These are phyloP conservation scores for Cyclotella kingstonii DNA, from an alignment of 108 stramenopile species.

Conservation along the genomic window DNA sequence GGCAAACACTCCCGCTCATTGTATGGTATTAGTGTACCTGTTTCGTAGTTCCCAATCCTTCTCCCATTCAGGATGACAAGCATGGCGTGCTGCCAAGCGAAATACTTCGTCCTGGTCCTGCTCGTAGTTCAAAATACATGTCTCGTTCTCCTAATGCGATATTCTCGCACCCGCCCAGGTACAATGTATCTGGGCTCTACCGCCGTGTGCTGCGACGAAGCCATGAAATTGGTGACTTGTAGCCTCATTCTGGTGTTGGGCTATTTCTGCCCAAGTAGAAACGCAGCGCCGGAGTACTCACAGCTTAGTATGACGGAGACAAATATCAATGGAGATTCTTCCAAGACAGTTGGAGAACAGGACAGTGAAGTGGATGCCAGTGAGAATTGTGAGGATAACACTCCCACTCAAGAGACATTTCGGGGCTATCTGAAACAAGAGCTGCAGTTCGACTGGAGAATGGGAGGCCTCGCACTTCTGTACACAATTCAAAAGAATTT, in stretches of 20 bases:
- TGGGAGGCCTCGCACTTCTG: constrained; percentile 79
- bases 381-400: neutral
- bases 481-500: constrained; percentile 98
- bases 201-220: constrained; percentile 82
- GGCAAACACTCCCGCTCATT: too few species aligned
- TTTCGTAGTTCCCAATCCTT: too few species aligned
- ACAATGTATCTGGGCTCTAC: constrained; percentile 81
- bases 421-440: constrained; percentile 20
- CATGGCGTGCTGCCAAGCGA: constrained; percentile 25
- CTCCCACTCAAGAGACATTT: constrained; percentile 7
- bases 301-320: constrained; percentile 9
- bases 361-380: constrained; percentile 1
- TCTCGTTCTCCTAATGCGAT: constrained; percentile 72
- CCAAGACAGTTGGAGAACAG: neutral
- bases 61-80: too few species aligned
- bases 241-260: constrained; percentile 21
- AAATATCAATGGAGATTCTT: neutral
- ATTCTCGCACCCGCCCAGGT: constrained; percentile 62
- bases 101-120: constrained; percentile 39
- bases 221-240: constrained; percentile 80
- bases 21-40: too few species aligned
- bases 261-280: constrained; percentile 13
- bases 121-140: constrained; percentile 31
- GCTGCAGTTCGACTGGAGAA: constrained; percentile 45
- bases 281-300: constrained; percentile 20